Conservation (phyloP, 495 filamentous ascomycete genomes). For the Daldinia concentrica region DNA sequence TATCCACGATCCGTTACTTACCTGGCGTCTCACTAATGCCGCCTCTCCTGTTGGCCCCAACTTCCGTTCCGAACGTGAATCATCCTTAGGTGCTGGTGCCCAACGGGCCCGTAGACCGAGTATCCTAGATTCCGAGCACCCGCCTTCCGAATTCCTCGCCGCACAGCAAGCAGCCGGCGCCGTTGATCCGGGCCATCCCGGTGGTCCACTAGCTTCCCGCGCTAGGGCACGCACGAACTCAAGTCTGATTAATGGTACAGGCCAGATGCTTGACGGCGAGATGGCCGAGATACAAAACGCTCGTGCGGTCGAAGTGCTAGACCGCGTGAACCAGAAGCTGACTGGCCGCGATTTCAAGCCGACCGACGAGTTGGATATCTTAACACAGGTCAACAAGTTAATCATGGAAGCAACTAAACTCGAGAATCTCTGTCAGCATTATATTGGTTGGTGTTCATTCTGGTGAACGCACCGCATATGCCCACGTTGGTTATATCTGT, state of each 20-base stretch:
- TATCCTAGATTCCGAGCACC: constrained; percentile 71
- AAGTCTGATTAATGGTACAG: constrained; percentile 51
- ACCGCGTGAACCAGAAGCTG: constrained; percentile 92
- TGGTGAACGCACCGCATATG: constrained; percentile 61
- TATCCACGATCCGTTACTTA: constrained; percentile 97
- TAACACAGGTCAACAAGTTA: constrained; percentile 90
- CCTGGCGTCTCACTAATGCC: constrained; percentile 91
- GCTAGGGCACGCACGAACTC: constrained; percentile 65
- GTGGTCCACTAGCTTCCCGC: constrained; percentile 60
- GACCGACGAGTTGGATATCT: constrained; percentile 83
- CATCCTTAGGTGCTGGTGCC: constrained; percentile 55
- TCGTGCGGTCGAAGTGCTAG: constrained; percentile 88
- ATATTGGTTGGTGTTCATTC: constrained; percentile 97
- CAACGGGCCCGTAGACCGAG: constrained; percentile 68
- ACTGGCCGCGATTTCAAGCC: constrained; percentile 75
- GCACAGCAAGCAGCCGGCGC: constrained; percentile 51
- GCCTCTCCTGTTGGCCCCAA: constrained; percentile 80
- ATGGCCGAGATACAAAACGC: constrained; percentile 88
- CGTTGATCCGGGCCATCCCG: constrained; percentile 52
- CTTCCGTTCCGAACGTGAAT: constrained; percentile 78
- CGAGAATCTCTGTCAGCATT: constrained; percentile 98
- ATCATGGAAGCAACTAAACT: constrained; percentile 94
- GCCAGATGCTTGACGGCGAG: constrained; percentile 49
- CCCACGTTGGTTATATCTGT: not conserved
- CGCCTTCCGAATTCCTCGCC: constrained; percentile 60